phyloP scores from a whole-genome alignment of 2,329 filamentous ascomycete species.

The Calonectria henricotiae region DNA sequence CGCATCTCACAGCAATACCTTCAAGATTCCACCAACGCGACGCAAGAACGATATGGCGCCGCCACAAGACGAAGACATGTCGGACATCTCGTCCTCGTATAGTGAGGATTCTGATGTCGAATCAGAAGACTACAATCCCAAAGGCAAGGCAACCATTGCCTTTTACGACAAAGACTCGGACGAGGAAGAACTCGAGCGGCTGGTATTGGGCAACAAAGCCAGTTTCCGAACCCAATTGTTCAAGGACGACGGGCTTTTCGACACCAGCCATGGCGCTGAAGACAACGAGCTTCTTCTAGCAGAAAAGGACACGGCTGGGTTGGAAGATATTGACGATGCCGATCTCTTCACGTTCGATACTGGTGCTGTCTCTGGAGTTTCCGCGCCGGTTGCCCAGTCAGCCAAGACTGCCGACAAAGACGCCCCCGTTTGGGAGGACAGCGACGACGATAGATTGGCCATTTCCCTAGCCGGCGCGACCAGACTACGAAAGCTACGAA shows the following conservation, averaged over 20 bases:
- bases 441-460: conserved; percentile 90
- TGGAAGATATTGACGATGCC: conserved; percentile 80
- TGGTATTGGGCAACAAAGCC: conserved; percentile 91
- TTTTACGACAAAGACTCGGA: conserved; percentile 81
- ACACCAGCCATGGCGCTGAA: conserved; percentile 56
- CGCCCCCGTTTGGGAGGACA: conserved; percentile 89
- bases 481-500: conserved; percentile 86
- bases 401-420: conserved; percentile 55
- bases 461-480: conserved; percentile 86
- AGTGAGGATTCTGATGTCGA: conserved; percentile 52
- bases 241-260: conserved; percentile 63
- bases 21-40: conserved; percentile 39
- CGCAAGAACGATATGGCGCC: conserved; percentile 53
- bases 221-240: conserved; percentile 85
- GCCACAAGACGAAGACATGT: conserved; percentile 52
- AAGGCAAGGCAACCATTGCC: conserved; percentile 53
- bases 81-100: conserved; percentile 53
- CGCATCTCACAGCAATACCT: conserved; percentile 45
- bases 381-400: conserved; percentile 55
- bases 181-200: conserved; percentile 87
- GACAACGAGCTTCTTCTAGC: conserved; percentile 55
- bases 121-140: conserved; percentile 51
- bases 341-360: conserved; percentile 91
- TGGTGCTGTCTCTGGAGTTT: conserved; percentile 59
- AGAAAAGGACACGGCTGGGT: conserved; percentile 65